Base-by-base conservation (phyloP, 352 stramenopile species). In the Phytophthora constricta region DNA sequence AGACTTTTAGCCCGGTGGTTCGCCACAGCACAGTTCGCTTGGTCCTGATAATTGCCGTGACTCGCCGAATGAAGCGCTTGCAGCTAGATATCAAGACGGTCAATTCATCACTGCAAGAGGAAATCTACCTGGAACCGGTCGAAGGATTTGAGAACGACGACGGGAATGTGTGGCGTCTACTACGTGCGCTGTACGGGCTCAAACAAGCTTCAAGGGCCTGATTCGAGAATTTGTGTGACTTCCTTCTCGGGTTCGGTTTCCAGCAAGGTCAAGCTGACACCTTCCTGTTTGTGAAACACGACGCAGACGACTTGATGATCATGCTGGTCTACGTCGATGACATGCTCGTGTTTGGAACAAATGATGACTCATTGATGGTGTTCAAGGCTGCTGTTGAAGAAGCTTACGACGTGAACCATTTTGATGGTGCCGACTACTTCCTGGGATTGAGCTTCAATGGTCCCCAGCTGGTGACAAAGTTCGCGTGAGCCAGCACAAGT, bases 1-100 rank as follows among this genome's bases (percentile, higher is more conserved):
- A 78, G 33, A 84, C 72, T 1, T 80, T 76, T 50, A 64, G 46
- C 11, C 65, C 65, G 5, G 64, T 79, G 0, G 58, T 66, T 1
- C 33, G 52, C 0, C 43, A 74, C 50, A 58, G 45, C 17, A 60
- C 68, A 0, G 17, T 73, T 26, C 55, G 65, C 1, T 1, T 66
- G 0, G 45, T 74, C 0, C 43, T 70, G 0, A 55, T 50, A 1
- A 20, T 72, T 11, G 60, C 23, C 5, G 43, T 68, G 0, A 0
- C 31, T 1, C 27, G 37, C 17, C 27, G 39, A 9, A 63, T 60
- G 57, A 22, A 43, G 17, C 49, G 52, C 10, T 13, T 46, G 23
- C 67, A 71, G 13, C 27, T 74, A 0, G 49, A 74, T 50, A 58
- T 68, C 16, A 50, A 62, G 4, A 70, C 61, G 5, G 61, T 70